Evolutionary conservation across 1,139 yeast genomes (phyloP), one percentile per base, ranked within the genome.

Genomic region (Zhuliangozyma parablackwelliae): DNA sequence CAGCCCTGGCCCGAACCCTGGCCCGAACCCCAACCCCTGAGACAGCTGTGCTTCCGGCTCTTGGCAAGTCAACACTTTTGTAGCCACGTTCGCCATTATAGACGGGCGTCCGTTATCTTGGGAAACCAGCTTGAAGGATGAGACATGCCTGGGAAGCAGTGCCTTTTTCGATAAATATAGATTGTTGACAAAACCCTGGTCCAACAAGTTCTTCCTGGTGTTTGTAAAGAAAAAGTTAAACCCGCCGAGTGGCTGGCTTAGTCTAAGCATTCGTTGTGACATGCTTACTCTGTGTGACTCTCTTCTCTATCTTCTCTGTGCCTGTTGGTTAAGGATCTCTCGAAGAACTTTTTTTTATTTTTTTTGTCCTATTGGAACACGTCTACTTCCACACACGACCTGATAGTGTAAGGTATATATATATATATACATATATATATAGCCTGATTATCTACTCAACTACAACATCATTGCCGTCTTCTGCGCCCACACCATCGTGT

Each of bases 191-290:
- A 69, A 69, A 45, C 56, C 67, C 33, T 63, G 69, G 27, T 62
- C 54, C 30, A 61, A 45, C 28, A 66, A 51, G 29, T 51, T 57
- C 40, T 51, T 57, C 40, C 57, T 65, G 7, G 69, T 57, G 41
- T 69, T 69, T 26, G 63, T 58, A 50, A 61, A 67, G 53, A 69
- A 69, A 43, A 56, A 69, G 46, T 64, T 68, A 48, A 66, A 65
- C 42, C 60, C 58, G 28, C 60, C 47, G 29, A 56, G 54, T 27
- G 56, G 48, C 9, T 23, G 24, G 10, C 24, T 23, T 23, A 23
- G 24, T 9, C 24, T 23, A 7, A 23, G 24, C 24, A 23, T 9
- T 23, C 24, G 24, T 7, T 23, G 16, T 16, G 16, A 16, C 16
- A 16, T 16, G 16, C 16, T 16, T 16, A 16, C 16, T 16, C 16